phyloP scores from a whole-genome alignment of 768 basidiomycete genomes.

The Suillus decipiens region DNA sequence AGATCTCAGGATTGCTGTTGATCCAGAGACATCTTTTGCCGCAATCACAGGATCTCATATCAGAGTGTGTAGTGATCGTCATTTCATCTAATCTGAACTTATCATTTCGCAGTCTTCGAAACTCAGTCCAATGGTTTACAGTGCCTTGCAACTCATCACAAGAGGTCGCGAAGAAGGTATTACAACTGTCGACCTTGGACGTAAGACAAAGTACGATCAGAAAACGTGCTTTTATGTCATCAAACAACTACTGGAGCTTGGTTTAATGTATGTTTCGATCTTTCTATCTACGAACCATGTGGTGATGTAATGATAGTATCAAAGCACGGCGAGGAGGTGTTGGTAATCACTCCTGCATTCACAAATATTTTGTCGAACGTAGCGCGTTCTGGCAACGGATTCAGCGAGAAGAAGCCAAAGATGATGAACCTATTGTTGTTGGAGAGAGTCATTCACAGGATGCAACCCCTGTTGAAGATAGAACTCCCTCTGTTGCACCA shows the following conservation, averaged over 20 bases:
- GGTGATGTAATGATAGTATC: slow-evolving; percentile 42
- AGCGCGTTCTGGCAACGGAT: slow-evolving; percentile 78
- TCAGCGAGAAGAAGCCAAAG: slow-evolving; percentile 62
- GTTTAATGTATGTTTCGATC: slow-evolving; percentile 58
- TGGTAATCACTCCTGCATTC: slow-evolving; percentile 77
- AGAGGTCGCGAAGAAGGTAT: slow-evolving; percentile 76
- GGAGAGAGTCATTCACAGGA: slow-evolving; percentile 17
- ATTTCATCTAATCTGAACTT: slow-evolving; percentile 14
- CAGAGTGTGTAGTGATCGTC: slow-evolving; percentile 49
- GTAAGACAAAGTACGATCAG: slow-evolving; percentile 80
- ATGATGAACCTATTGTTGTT: slow-evolving; percentile 24
- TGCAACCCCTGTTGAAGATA: slow-evolving; percentile 21
- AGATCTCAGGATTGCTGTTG: slow-evolving; percentile 69
- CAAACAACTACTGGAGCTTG: slow-evolving; percentile 70
- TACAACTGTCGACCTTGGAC: slow-evolving; percentile 76
- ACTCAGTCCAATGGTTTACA: slow-evolving; percentile 84
- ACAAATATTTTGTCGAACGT: slow-evolving; percentile 80
- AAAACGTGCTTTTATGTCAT: slow-evolving; percentile 90
- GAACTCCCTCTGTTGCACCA: slow-evolving; percentile 19
- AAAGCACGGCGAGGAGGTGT: slow-evolving; percentile 80
- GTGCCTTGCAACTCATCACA: slow-evolving; percentile 82
- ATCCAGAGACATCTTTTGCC: slow-evolving; percentile 71
- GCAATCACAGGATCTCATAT: slow-evolving; percentile 87
- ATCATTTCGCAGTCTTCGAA: slow-evolving; percentile 59
- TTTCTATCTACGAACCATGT: slow-evolving; percentile 4